Percentiles rank a stretch among this genome's conserved stretches.
phyloP scores from a whole-genome alignment of 2,329 filamentous ascomycete species.

The Stachybotrys elegans region DNA sequence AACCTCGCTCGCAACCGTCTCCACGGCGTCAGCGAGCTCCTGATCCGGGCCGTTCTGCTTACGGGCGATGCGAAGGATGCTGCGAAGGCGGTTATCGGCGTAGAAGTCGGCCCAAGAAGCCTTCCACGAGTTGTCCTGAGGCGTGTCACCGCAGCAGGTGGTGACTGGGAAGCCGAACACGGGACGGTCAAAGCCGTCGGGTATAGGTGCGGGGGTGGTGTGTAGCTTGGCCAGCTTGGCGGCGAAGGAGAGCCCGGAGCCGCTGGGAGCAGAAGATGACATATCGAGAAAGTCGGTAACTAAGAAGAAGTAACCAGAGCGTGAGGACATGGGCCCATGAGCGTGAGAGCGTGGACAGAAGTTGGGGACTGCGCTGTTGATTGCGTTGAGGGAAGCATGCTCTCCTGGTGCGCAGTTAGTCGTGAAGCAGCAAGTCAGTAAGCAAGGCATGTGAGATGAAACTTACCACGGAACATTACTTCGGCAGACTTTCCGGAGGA shows the following conservation, averaged over 20 bases:
- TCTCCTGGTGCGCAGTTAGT: conserved; percentile 52
- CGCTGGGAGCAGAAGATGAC: conserved; percentile 31
- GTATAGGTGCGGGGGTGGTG: conserved; percentile 64
- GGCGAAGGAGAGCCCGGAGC: conserved; percentile 57
- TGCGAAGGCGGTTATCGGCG: conserved; percentile 66
- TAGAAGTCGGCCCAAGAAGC: conserved; percentile 83
- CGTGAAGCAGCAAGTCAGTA: neutral
- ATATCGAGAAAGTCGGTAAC: conserved; percentile 80
- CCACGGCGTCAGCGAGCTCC: conserved; percentile 58
- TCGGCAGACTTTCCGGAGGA: conserved; percentile 54
- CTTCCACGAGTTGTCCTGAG: conserved; percentile 72
- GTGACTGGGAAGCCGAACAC: conserved; percentile 79
- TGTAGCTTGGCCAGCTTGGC: conserved; percentile 76
- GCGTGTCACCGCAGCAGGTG: conserved; percentile 82
- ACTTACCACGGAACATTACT: conserved; percentile 63
- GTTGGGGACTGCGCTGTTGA: conserved; percentile 64
- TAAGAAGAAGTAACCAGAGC: conserved; percentile 49
- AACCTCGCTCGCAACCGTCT: conserved; percentile 56
- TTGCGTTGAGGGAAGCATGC: conserved; percentile 76
- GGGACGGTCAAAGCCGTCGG: conserved; percentile 50
- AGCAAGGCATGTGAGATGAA: conserved; percentile 12
- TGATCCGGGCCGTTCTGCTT: conserved; percentile 59
- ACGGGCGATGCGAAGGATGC: conserved; percentile 55
- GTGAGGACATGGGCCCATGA: conserved; percentile 56
- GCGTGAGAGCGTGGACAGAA: conserved; percentile 74